phyloP scores from a whole-genome alignment of 2,329 filamentous ascomycete species.

The Fusarium sp. region DNA sequence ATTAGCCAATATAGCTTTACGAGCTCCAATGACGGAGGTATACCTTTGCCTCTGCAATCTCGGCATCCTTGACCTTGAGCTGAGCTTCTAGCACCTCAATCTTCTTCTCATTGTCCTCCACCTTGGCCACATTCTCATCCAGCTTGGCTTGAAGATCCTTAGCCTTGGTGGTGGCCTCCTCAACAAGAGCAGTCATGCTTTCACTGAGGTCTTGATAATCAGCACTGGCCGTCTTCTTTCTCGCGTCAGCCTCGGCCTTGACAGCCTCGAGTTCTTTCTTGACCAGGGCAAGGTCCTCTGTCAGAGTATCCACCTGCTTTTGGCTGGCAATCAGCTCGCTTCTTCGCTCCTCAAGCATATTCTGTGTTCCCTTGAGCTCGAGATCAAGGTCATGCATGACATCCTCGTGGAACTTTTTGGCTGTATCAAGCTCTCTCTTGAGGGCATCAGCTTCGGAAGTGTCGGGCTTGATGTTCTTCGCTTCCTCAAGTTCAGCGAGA shows the following conservation, averaged over 20 bases:
- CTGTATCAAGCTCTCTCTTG: constrained; percentile 61
- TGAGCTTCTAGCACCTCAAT: constrained; percentile 65
- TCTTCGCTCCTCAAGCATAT: constrained; percentile 52
- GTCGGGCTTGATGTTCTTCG: constrained; percentile 67
- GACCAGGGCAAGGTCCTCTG: constrained; percentile 60
- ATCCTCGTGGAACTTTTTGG: constrained; percentile 62
- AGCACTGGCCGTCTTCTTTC: constrained; percentile 66
- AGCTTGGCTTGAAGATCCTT: constrained; percentile 65
- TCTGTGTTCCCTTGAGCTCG: constrained; percentile 53
- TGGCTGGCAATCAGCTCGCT: constrained; percentile 54
- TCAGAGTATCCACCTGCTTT: constrained; percentile 47
- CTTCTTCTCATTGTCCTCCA: constrained; percentile 62
- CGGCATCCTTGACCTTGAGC: constrained; percentile 73
- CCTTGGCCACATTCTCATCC: constrained; percentile 57
- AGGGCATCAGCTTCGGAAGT: constrained; percentile 66
- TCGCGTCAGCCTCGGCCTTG: constrained; percentile 63
- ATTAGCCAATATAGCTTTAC: neutral
- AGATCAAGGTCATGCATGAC: constrained; percentile 53
- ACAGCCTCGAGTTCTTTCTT: constrained; percentile 67
- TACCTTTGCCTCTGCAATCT: constrained; percentile 72
- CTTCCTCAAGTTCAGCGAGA: constrained; percentile 71
- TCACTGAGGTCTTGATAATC: constrained; percentile 74
- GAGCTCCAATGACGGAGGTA: constrained; percentile 8
- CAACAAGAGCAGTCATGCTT: constrained; percentile 69
- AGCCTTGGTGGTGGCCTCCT: constrained; percentile 68